Evolutionary conservation across 805 yeast genomes (phyloP).

Genomic region (Saccharomycopsis schoenii): DNA sequence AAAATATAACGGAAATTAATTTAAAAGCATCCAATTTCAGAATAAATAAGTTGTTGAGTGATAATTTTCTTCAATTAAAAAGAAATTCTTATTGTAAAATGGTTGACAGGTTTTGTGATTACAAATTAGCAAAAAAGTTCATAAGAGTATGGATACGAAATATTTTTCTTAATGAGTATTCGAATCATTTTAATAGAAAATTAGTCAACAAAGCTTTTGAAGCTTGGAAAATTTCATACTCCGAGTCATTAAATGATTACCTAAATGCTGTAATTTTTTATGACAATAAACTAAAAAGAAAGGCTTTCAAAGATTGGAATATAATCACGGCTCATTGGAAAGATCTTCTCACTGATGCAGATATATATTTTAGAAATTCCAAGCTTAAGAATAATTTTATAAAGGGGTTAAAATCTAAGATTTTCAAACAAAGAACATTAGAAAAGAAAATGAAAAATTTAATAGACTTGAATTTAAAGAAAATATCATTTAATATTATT

Average conservation of each 20-base stretch:
- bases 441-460: background rate
- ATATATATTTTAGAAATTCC: background rate
- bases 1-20: background rate
- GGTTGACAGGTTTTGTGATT: conserved; percentile 4
- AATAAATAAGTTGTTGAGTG: background rate
- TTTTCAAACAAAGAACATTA: background rate
- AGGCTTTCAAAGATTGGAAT: conserved; percentile 7
- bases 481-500: background rate
- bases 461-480: background rate
- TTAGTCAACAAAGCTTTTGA: background rate
- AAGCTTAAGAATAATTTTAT: background rate
- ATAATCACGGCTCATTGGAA: background rate
- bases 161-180: background rate
- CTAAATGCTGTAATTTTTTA: background rate
- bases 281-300: background rate
- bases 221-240: conserved; percentile 5
- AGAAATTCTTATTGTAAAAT: conserved; percentile 1
- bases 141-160: conserved; percentile 2
- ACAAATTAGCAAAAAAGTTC: background rate
- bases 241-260: background rate
- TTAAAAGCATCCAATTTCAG: conserved; percentile 4
- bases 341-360: background rate
- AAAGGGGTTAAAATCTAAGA: background rate
- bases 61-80: conserved; percentile 1
- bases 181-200: background rate